These are phyloP conservation scores for Lithocarpus polystachyus DNA, from an alignment of 306 rosid genomes.

Conservation along the genomic window DNA sequence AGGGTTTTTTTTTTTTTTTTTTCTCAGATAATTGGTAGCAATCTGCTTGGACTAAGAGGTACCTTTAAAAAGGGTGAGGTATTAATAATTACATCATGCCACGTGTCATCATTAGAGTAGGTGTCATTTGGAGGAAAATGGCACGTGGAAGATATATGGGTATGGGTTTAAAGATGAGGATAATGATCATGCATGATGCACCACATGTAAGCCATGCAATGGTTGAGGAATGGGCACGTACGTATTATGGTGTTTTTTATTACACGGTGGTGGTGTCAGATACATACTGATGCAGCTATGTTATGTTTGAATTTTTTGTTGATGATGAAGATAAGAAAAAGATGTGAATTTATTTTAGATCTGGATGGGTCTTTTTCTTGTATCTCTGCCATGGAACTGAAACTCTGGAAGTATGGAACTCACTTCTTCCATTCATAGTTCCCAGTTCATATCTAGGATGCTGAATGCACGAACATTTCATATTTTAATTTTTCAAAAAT, in stretches of 20 bases:
- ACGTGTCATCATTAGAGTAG: slow-evolving; percentile 24
- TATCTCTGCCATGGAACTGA: too few species aligned
- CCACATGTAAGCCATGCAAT: slow-evolving; percentile 8
- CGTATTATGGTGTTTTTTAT: slow-evolving; percentile 9
- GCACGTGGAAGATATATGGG: slow-evolving; percentile 35
- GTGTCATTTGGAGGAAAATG: background rate
- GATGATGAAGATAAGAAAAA: too few species aligned
- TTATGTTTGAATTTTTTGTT: too few species aligned
- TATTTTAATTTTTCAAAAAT: too few species aligned
- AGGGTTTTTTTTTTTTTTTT: background rate
- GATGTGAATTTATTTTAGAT: too few species aligned
- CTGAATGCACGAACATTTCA: too few species aligned
- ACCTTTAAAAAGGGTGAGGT: background rate
- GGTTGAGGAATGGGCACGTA: slow-evolving; percentile 16
- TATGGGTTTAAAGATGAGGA: background rate
- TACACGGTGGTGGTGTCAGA: background rate
- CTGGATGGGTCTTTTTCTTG: too few species aligned
- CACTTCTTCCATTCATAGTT: too few species aligned
- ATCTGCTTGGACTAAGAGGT: background rate
- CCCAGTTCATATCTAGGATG: too few species aligned
- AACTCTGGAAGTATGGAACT: too few species aligned
- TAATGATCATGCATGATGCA: background rate
- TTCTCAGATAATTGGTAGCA: background rate
- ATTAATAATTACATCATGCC: background rate
- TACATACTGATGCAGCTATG: background rate